Evolutionary conservation across 768 basidiomycete species (phyloP).

Genomic region (Tulasnella sp.): DNA sequence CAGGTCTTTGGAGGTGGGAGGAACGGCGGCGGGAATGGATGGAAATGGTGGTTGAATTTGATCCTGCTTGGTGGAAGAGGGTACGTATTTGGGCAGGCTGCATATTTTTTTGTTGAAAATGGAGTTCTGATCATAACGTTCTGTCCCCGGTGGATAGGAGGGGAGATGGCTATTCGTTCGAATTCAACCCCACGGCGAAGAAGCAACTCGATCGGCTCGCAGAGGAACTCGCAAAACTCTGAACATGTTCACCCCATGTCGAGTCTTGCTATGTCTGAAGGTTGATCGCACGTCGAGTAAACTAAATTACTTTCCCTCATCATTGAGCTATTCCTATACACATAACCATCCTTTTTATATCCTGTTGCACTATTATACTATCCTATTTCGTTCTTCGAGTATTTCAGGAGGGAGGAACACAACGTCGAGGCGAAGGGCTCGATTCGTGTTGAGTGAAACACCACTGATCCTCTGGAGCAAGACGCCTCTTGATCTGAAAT

Average conservation of each 20-base stretch:
- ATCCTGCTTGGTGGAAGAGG: conserved; percentile 51
- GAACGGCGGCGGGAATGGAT: background rate
- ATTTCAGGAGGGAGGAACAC: no score
- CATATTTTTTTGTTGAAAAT: background rate
- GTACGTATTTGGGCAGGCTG: conserved; percentile 37
- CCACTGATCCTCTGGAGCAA: background rate
- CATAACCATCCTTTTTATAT: background rate
- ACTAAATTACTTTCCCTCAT: no score
- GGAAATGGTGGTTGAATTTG: conserved; percentile 44
- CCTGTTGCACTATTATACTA: no score
- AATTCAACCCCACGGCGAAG: conserved; percentile 60
- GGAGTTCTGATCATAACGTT: background rate
- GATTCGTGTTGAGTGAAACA: background rate
- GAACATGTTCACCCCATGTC: background rate
- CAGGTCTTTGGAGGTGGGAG: conserved; percentile 48
- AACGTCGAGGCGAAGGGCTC: background rate
- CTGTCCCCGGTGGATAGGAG: conserved; percentile 33
- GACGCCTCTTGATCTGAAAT: background rate
- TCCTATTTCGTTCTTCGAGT: no score
- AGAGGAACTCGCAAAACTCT: conserved; percentile 43
- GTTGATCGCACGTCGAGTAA: no score
- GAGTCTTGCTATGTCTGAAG: no score
- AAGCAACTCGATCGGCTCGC: conserved; percentile 60
- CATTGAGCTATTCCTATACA: background rate
- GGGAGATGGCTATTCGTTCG: conserved; percentile 62